Evolutionary conservation across 805 yeast species (phyloP), one percentile per base, ranked within the genome.

Genomic region (Nakazawaea siamensis): DNA sequence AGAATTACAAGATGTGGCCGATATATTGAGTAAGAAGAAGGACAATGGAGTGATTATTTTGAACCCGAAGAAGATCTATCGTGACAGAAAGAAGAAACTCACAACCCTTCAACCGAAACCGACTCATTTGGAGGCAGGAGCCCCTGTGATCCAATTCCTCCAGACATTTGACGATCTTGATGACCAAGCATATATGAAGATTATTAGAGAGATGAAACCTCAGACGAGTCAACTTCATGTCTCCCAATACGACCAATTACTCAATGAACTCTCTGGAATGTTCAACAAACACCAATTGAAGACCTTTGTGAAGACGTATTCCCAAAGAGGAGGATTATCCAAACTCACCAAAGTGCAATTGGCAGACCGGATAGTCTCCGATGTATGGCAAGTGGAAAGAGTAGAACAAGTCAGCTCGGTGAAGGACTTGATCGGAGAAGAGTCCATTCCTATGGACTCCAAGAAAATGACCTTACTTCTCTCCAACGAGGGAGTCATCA

Each of bases 391-490:
- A 14, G 21, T 34, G 8, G 19, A 19, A 5, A 27, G 28, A 17
- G 13, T 30, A 4, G 38, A 39, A 15, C 29, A 35, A 11, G 27
- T 44, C 2, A 31, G 42, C 3, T 40, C 33, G 13, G 45, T 41
- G 11, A 40, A 36, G 12, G 49, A 46, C 13, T 24, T 50, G 11
- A 38, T 44, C 9, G 32, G 41, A 3, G 52, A 51, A 33, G 41
- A 46, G 6, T 41, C 44, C 5, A 48, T 58, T 29, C 46, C 46
- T 17, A 36, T 58, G 12, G 48, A 46, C 34, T 38, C 50, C 8
- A 43, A 57, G 33, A 60, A 57, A 21, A 40, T 55, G 16, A 57
- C 56, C 33, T 41, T 59, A 20, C 35, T 59, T 16, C 43, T 58
- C 5, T 52, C 60, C 21, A 49, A 54, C 29, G 45, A 44, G 3